A percentile compares a stretch with the other conserved stretches of the same genome.
phyloP scores from a whole-genome alignment of 768 basidiomycete genomes.

The Boletus vinaceobasis region DNA sequence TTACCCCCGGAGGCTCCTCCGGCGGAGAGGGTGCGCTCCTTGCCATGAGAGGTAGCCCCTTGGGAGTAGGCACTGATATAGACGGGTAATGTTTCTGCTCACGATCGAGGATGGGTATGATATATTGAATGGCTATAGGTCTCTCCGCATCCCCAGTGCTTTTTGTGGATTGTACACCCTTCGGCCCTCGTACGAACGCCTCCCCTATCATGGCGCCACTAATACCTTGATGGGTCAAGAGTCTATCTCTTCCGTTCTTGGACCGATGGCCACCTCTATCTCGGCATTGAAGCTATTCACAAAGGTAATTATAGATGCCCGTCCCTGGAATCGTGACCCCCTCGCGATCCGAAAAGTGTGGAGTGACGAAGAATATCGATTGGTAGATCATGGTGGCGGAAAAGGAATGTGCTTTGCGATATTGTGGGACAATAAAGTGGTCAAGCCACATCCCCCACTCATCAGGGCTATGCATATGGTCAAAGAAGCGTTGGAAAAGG shows the following conservation, averaged over 20 bases:
- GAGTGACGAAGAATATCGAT: slow-evolving; percentile 55
- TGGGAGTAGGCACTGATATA: slow-evolving; percentile 80
- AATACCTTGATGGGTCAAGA: slow-evolving; percentile 75
- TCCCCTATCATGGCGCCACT: slow-evolving; percentile 65
- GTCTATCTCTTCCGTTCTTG: slow-evolving; percentile 68
- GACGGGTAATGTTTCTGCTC: slow-evolving; percentile 49
- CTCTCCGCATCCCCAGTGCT: slow-evolving; percentile 67
- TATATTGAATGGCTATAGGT: slow-evolving; percentile 37
- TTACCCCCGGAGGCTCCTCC: slow-evolving; percentile 79
- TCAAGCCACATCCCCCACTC: slow-evolving; percentile 65
- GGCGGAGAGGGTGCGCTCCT: slow-evolving; percentile 86
- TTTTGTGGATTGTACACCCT: slow-evolving; percentile 74
- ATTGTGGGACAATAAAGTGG: slow-evolving; percentile 62
- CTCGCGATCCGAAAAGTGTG: slow-evolving; percentile 54
- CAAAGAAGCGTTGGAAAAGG: slow-evolving; percentile 55
- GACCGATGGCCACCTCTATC: slow-evolving; percentile 63
- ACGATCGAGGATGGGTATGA: neutral
- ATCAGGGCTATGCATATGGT: slow-evolving; percentile 55
- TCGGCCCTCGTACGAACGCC: slow-evolving; percentile 64
- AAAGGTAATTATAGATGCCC: slow-evolving; percentile 30
- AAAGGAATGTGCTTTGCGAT: slow-evolving; percentile 54
- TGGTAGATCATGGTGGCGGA: slow-evolving; percentile 58
- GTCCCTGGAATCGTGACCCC: slow-evolving; percentile 71
- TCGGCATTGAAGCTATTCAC: slow-evolving; percentile 60
- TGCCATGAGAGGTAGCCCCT: slow-evolving; percentile 41